Evolutionary conservation across 345 rosid genomes (phyloP).

Genomic region (Salix dunnii): DNA sequence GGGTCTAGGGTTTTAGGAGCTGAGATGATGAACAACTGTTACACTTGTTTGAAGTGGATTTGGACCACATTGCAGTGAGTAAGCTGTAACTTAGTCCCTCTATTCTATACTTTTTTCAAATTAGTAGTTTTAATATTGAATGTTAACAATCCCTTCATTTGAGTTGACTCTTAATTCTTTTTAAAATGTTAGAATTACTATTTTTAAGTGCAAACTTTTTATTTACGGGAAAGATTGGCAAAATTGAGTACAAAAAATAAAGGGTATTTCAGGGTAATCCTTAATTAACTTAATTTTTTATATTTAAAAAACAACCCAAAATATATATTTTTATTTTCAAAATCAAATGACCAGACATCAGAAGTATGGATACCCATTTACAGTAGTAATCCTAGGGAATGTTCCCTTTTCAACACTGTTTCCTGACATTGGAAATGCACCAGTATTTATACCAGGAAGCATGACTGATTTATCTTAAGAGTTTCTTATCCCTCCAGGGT

Average conservation of each 20-base stretch:
- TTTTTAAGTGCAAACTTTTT: not conserved
- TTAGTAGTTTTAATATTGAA: not conserved
- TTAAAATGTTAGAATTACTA: not conserved
- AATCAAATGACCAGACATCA: not conserved
- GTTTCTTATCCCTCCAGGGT: not conserved
- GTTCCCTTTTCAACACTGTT: too few species aligned
- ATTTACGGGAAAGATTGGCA: not conserved
- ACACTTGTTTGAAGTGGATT: not conserved
- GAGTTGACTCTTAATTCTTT: not conserved
- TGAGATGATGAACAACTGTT: not conserved
- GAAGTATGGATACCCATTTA: not conserved
- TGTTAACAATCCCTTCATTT: not conserved
- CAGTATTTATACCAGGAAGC: not conserved
- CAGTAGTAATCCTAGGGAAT: not conserved
- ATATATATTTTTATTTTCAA: too few species aligned
- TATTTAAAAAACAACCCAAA: too few species aligned
- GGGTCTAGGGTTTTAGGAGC: not conserved
- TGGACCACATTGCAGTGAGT: not conserved
- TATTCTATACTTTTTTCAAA: not conserved
- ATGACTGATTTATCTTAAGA: not conserved
- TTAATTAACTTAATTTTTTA: too few species aligned
- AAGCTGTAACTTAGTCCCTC: not conserved
- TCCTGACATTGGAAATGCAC: not conserved
- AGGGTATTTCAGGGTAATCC: too few species aligned
- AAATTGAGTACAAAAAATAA: not conserved